Percentiles rank a stretch among this genome's conserved stretches.
Evolutionary conservation across 139 green algal species (phyloP).

Genomic region (Limnomonas spitsbergensis): DNA sequence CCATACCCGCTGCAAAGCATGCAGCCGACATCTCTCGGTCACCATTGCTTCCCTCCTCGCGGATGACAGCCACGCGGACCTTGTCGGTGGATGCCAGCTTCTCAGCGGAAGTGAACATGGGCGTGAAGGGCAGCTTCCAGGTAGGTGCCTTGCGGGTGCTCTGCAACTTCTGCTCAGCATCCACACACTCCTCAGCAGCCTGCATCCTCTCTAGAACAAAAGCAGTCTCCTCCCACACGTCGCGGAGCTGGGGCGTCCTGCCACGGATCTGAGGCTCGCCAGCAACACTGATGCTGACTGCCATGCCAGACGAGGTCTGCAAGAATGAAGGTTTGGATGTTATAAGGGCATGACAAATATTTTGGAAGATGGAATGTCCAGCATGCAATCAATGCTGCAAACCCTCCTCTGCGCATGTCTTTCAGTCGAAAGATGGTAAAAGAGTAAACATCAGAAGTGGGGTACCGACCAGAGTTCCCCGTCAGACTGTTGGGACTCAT

Average conservation of each 20-base stretch:
- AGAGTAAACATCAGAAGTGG: no score
- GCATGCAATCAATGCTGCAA: no score
- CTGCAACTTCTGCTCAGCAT: constrained; percentile 66
- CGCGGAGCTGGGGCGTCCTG: constrained; percentile 61
- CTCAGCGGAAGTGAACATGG: constrained; percentile 63
- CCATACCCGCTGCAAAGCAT: constrained; percentile 76
- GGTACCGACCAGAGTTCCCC: no score
- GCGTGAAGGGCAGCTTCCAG: constrained; percentile 83
- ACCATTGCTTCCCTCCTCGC: constrained; percentile 96
- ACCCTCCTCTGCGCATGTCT: no score
- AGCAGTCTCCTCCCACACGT: constrained; percentile 90
- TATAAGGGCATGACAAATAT: no score
- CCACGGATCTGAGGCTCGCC: constrained; percentile 42
- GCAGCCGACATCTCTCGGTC: constrained; percentile 96
- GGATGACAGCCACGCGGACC: constrained; percentile 82
- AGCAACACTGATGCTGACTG: constrained; percentile 56
- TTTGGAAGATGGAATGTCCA: no score
- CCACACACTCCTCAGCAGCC: constrained; percentile 75
- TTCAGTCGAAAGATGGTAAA: no score
- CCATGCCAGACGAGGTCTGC: neutral
- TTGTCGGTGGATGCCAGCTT: constrained; percentile 61
- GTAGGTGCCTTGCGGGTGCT: constrained; percentile 49
- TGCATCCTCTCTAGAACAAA: constrained; percentile 91
- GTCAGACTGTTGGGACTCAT: no score
- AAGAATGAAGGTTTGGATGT: no score